Percentiles rank a stretch among this genome's conserved stretches.
These are phyloP conservation scores for Pythium catenulatum DNA, from an alignment of 352 stramenopile genomes.

Conservation along the genomic window DNA sequence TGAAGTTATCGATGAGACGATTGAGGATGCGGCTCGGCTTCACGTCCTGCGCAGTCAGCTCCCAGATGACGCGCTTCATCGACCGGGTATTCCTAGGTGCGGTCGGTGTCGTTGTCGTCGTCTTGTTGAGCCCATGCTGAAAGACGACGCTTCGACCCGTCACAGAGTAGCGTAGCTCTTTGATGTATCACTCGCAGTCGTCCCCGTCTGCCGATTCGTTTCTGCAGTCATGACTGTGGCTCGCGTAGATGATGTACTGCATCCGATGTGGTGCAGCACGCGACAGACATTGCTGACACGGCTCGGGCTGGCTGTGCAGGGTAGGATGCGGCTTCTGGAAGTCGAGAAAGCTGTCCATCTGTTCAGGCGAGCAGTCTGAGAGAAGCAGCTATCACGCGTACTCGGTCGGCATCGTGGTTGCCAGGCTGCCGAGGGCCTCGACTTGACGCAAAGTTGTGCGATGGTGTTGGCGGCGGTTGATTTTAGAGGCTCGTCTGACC, in stretches of 20 bases:
- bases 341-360: neutral
- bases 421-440: too few relatives aligned
- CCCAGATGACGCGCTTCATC: neutral
- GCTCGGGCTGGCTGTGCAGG: neutral
- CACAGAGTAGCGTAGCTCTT: neutral
- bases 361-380: neutral
- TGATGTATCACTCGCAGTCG: neutral
- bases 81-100: neutral
- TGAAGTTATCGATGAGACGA: neutral
- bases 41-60: neutral
- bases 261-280: neutral
- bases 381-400: neutral
- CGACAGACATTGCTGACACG: neutral
- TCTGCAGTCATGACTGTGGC: neutral
- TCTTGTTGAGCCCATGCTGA: neutral
- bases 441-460: too few relatives aligned
- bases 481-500: too few relatives aligned
- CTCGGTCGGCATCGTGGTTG: neutral
- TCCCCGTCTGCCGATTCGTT: neutral
- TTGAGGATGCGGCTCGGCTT: constrained; percentile 19
- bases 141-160: neutral
- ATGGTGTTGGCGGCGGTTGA: too few relatives aligned
- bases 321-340: neutral
- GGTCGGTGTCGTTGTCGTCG: neutral
- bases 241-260: neutral